Base-by-base conservation (phyloP, 306 rosid genomes). In the Malus orientalis region DNA sequence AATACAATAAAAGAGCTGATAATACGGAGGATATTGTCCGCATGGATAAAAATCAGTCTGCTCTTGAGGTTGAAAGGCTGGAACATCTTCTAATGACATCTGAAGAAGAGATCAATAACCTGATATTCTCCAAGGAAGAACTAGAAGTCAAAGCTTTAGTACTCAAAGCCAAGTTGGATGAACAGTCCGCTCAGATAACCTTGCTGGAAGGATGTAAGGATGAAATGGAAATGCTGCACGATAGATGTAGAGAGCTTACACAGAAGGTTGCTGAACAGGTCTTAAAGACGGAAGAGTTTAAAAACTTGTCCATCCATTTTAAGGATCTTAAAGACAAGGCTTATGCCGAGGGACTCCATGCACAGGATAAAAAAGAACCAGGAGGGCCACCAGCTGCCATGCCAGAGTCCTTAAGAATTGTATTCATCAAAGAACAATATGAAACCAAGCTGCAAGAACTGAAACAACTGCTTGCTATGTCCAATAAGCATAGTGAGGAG, bases 371-470 rank as follows among this genome's bases (percentile, higher is more conserved):
- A 83, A 91, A 87, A 86, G 97, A 89, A 77, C 84, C 86, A 36
- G 99, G 89, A 86, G 93, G 83, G 63, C 88, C 88, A 16, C 91
- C 89, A 7, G 78, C 71, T 74, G 90, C 88, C 44, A 78, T 89
- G 87, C 98, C 89, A 73, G 99, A 96, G 79, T 96, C 99, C 20
- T 81, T 96, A 82, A 96, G 99, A 85, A 96, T 96, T 69, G 98
- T 92, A 70, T 96, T 96, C 84, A 88, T 96, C 86, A 92, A 91
- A 90, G 99, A 96, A 71, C 99, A 96, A 73, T 91, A 91, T 73
- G 99, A 96, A 86, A 86, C 97, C 33, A 96, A 86, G 88, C 82
- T 96, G 89, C 97, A 92, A 85, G 99, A 96, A 86, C 82, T 89
- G 77, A 93, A 85, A 73, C 97, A 89, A 38, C 96, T 88, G 75